phyloP scores from a whole-genome alignment of 805 yeast genomes.

The Zygoascus biomembranicola region DNA sequence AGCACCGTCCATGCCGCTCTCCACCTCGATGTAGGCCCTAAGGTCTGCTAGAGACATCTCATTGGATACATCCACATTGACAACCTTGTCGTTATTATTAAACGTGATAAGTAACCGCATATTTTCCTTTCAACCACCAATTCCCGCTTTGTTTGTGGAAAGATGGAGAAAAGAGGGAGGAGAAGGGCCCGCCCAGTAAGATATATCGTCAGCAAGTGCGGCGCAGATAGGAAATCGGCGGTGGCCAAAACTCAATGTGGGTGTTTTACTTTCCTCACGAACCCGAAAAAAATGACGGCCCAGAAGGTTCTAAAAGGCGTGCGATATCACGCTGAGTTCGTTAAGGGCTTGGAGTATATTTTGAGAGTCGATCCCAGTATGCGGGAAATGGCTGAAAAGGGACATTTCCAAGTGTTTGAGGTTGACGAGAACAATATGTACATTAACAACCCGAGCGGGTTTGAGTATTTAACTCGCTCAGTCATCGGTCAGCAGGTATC shows the following conservation, averaged over 20 bases:
- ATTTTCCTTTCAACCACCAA: not conserved
- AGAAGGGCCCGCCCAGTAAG: not conserved
- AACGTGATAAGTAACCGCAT: slow-evolving; percentile 50
- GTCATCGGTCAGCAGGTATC: slow-evolving; percentile 30
- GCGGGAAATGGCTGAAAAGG: slow-evolving; percentile 19
- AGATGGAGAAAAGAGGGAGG: not conserved
- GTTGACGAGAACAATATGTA: slow-evolving; percentile 2
- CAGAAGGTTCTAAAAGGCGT: not conserved
- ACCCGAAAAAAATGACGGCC: not conserved
- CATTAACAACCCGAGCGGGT: slow-evolving; percentile 4
- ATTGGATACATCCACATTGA: slow-evolving; percentile 53
- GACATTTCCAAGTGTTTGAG: slow-evolving; percentile 27
- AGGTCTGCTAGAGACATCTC: slow-evolving; percentile 61
- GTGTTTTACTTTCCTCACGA: not conserved
- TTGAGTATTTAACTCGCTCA: slow-evolving; percentile 16
- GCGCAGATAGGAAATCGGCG: not conserved
- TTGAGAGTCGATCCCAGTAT: slow-evolving; percentile 33
- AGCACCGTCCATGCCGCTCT: slow-evolving; percentile 43
- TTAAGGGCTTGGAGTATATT: slow-evolving; percentile 29
- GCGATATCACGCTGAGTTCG: slow-evolving; percentile 24
- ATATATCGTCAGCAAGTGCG: not conserved
- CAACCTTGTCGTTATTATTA: slow-evolving; percentile 40
- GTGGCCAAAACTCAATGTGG: not conserved
- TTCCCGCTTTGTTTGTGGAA: not conserved
- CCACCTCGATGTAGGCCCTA: slow-evolving; percentile 64